A percentile compares a stretch with the other conserved stretches of the same genome.
Conservation (phyloP, 805 yeast genomes). For the Zygoascus flipseniorum region DNA sequence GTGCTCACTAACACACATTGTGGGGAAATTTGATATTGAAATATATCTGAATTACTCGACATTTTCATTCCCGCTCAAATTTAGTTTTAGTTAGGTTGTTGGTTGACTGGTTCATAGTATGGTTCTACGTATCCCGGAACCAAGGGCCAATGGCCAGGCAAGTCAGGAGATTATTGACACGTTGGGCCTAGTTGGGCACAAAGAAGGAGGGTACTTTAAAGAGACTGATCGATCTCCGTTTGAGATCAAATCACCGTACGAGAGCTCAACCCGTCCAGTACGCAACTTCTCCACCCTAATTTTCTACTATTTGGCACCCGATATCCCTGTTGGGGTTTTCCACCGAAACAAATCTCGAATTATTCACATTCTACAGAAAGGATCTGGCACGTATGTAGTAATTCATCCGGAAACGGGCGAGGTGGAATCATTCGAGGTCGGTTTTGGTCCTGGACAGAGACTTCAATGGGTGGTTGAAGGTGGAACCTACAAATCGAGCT, state of each 20-base stretch:
- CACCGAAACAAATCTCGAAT: constrained; percentile 46
- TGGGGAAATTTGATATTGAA: no score
- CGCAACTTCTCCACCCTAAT: constrained; percentile 44
- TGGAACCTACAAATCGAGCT: constrained; percentile 50
- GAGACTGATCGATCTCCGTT: constrained; percentile 49
- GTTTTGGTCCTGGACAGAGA: constrained; percentile 44
- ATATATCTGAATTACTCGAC: no score
- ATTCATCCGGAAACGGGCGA: constrained; percentile 41
- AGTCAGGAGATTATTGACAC: not conserved
- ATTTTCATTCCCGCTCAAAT: no score
- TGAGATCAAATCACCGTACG: constrained; percentile 33
- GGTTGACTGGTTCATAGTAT: no score
- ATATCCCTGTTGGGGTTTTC: constrained; percentile 42
- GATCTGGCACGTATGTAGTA: constrained; percentile 48
- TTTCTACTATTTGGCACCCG: constrained; percentile 44
- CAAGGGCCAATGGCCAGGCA: not conserved
- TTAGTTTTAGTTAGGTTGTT: no score
- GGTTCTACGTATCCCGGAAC: not conserved
- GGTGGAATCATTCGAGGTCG: constrained; percentile 44
- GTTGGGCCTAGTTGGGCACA: constrained; percentile 27
- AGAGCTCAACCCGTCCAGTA: constrained; percentile 3
- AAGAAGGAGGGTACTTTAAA: constrained; percentile 50
- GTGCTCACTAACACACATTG: no score
- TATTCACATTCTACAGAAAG: constrained; percentile 46
- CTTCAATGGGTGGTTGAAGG: constrained; percentile 61